Evolutionary conservation across 441 rosid genomes (phyloP).

Genomic region (Bocquillonia castaneifolia): DNA sequence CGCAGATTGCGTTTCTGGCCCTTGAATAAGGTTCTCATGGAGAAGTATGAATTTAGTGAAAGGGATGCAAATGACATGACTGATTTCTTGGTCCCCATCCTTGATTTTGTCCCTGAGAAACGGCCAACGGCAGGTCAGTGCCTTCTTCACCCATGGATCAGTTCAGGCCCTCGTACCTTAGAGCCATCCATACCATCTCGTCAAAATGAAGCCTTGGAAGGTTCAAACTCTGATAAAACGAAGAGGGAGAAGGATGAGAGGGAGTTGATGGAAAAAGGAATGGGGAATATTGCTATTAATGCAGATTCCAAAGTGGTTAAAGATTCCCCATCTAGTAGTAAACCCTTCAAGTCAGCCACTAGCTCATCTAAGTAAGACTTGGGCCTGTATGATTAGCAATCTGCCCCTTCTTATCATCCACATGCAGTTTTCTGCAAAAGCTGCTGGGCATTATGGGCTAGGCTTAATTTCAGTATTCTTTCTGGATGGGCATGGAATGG

Average conservation of each 20-base stretch:
- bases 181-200: slow-evolving; percentile 36
- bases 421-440: slow-evolving; percentile 1
- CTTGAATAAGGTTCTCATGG: slow-evolving; percentile 50
- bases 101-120: slow-evolving; percentile 71
- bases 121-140: slow-evolving; percentile 62
- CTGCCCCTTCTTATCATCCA: not conserved
- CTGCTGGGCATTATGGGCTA: slow-evolving; percentile 3
- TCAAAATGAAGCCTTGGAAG: slow-evolving; percentile 24
- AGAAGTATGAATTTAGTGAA: slow-evolving; percentile 59
- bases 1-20: slow-evolving; percentile 67
- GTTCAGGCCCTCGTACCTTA: slow-evolving; percentile 38
- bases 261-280: slow-evolving; percentile 54
- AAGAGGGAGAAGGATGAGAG: slow-evolving; percentile 49
- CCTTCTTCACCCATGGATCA: slow-evolving; percentile 62
- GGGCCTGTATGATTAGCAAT: not conserved
- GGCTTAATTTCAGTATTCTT: slow-evolving; percentile 6
- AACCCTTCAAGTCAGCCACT: slow-evolving; percentile 20
- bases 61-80: slow-evolving; percentile 56
- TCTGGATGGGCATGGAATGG: not conserved
- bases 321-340: slow-evolving; percentile 29
- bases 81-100: slow-evolving; percentile 60
- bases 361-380: slow-evolving; percentile 24
- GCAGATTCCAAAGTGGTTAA: slow-evolving; percentile 35
- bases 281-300: slow-evolving; percentile 52
- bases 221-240: slow-evolving; percentile 25